These are phyloP conservation scores for Hypoxylon sp. DNA, from an alignment of 2,329 filamentous ascomycete genomes.

Conservation along the genomic window DNA sequence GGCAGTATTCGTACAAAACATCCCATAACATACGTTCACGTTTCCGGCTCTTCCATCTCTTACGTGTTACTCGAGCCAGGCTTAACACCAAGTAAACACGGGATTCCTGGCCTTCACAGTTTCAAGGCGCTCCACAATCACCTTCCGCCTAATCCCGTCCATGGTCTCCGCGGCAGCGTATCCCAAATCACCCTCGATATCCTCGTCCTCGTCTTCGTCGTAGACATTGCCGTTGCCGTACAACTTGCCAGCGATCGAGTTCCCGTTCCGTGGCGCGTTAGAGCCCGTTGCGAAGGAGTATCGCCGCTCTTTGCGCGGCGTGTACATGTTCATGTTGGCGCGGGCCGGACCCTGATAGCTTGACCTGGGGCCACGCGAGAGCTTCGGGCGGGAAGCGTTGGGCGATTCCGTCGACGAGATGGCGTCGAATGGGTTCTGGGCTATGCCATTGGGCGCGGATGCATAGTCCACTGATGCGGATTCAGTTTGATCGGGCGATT, in stretches of 20 bases:
- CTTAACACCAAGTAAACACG: conserved; percentile 96
- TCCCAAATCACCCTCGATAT: conserved; percentile 91
- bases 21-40: not conserved
- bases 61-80: conserved; percentile 59
- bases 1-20: conserved; percentile 16
- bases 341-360: conserved; percentile 62
- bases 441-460: conserved; percentile 44
- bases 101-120: conserved; percentile 96
- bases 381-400: conserved; percentile 33
- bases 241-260: conserved; percentile 68
- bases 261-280: conserved; percentile 62
- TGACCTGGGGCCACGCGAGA: conserved; percentile 43
- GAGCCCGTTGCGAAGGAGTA: conserved; percentile 69
- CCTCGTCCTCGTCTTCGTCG: conserved; percentile 68
- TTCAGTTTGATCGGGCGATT: conserved; percentile 58
- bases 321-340: conserved; percentile 61
- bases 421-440: conserved; percentile 52
- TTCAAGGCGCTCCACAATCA: conserved; percentile 96
- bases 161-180: conserved; percentile 95
- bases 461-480: conserved; percentile 39
- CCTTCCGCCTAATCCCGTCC: conserved; percentile 91
- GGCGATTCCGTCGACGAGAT: conserved; percentile 27
- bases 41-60: conserved; percentile 7
- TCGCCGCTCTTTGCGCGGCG: conserved; percentile 66
- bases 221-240: conserved; percentile 56